Evolutionary conservation across 2,329 filamentous ascomycete species (phyloP).

Genomic region (Pseudogymnoascus sp.): DNA sequence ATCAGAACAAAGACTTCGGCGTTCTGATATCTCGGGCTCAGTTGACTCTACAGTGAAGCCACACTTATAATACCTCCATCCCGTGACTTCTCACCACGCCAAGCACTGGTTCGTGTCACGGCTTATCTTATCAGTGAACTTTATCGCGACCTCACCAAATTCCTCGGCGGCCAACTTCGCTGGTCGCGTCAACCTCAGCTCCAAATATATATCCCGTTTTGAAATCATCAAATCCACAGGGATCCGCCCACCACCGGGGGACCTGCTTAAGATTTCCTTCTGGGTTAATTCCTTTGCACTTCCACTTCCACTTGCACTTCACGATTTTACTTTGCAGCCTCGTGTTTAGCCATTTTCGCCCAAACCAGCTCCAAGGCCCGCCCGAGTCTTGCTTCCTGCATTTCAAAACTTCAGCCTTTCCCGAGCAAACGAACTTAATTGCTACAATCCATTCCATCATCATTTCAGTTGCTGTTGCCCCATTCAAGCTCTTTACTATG

Average conservation of each 20-base stretch:
- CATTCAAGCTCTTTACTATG: not conserved
- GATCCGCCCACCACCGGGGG: not conserved
- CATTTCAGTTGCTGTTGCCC: not conserved
- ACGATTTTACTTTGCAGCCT: not conserved
- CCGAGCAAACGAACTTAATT: not conserved
- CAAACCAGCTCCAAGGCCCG: not conserved
- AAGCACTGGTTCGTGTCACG: not conserved
- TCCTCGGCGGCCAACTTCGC: not conserved
- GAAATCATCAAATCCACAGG: not conserved
- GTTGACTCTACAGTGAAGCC: not conserved
- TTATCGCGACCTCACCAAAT: not conserved
- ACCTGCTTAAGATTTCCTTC: not conserved
- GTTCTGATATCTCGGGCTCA: not conserved
- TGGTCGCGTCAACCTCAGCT: not conserved
- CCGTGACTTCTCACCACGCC: not conserved
- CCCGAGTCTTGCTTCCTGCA: not conserved
- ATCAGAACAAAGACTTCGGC: not conserved
- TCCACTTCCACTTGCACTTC: not conserved
- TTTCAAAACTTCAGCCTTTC: not conserved
- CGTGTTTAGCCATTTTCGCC: not conserved
- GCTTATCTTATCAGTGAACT: constrained; percentile 7
- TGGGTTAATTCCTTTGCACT: not conserved
- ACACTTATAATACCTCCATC: not conserved
- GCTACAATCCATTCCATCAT: not conserved
- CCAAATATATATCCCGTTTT: not conserved